Percentiles rank a stretch among this genome's conserved stretches.
Evolutionary conservation across 768 basidiomycete species (phyloP).

Genomic region (Termitomyces sp.): DNA sequence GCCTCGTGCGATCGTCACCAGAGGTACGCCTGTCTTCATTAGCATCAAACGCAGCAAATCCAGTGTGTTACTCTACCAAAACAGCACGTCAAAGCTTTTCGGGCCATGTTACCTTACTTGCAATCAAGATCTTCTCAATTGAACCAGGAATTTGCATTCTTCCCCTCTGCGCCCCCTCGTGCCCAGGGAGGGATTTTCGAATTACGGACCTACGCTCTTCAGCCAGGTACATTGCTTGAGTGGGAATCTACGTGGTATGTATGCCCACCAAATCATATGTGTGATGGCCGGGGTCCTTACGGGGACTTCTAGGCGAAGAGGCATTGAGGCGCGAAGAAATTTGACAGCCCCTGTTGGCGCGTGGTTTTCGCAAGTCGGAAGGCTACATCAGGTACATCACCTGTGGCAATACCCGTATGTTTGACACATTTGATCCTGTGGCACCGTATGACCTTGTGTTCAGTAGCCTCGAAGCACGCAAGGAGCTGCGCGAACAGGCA

Average conservation of each 20-base stretch:
- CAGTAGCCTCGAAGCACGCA: slow-evolving; percentile 74
- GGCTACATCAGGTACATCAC: slow-evolving; percentile 87
- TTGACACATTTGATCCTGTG: slow-evolving; percentile 6
- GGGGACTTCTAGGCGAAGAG: slow-evolving; percentile 62
- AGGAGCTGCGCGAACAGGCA: slow-evolving; percentile 80
- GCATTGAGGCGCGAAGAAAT: slow-evolving; percentile 88
- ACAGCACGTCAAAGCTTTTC: slow-evolving; percentile 64
- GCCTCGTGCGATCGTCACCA: slow-evolving; percentile 57
- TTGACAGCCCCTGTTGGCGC: slow-evolving; percentile 83
- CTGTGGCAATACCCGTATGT: slow-evolving; percentile 95
- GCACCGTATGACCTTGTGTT: slow-evolving; percentile 6
- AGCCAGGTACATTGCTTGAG: slow-evolving; percentile 86
- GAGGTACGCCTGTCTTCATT: slow-evolving; percentile 36
- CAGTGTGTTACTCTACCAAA: neutral
- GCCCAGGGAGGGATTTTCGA: slow-evolving; percentile 91
- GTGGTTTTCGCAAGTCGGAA: slow-evolving; percentile 89
- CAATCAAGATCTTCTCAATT: slow-evolving; percentile 71
- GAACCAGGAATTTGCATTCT: slow-evolving; percentile 92
- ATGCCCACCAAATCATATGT: slow-evolving; percentile 14
- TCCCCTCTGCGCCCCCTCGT: slow-evolving; percentile 85
- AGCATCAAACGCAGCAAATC: neutral
- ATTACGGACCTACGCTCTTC: slow-evolving; percentile 80
- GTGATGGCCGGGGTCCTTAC: slow-evolving; percentile 3
- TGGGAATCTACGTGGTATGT: slow-evolving; percentile 96
- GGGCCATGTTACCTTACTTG: slow-evolving; percentile 73